Evolutionary conservation across 164 flowering plant genomes (phyloP).

Genomic region (Piper betle): DNA sequence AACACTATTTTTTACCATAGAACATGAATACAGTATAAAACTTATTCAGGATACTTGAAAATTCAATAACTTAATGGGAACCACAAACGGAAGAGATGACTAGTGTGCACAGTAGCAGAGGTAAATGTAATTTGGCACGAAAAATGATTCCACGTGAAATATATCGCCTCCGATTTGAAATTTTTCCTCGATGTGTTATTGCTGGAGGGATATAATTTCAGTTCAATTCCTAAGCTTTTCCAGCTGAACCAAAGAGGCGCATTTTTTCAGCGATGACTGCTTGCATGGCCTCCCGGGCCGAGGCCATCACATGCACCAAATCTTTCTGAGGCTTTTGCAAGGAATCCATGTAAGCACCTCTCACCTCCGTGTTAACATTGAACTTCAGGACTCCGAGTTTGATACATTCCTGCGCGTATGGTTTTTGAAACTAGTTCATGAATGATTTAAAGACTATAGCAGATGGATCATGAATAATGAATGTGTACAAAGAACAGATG

Average conservation of each 20-base stretch:
- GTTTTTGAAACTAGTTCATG: no score
- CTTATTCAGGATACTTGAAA: no score
- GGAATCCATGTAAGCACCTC: constrained; percentile 87
- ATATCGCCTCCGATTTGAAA: no score
- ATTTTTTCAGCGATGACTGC: constrained; percentile 86
- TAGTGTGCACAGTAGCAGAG: no score
- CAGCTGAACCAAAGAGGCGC: constrained; percentile 90
- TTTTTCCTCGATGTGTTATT: not conserved
- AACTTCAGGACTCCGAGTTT: constrained; percentile 76
- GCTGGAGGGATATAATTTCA: not conserved
- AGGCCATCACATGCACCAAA: constrained; percentile 64
- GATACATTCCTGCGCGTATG: constrained; percentile 58
- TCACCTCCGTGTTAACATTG: constrained; percentile 94
- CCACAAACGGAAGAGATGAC: no score
- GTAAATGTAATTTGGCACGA: no score
- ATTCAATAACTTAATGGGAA: no score
- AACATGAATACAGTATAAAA: no score
- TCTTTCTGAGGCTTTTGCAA: constrained; percentile 50
- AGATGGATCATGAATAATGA: not conserved
- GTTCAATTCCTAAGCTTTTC: constrained; percentile 39
- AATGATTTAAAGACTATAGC: not conserved
- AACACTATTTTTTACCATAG: no score
- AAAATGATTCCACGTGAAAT: no score
- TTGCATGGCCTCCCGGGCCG: constrained; percentile 93
- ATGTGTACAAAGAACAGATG: not conserved